These are phyloP conservation scores for Dothistroma pini DNA, from an alignment of 2,329 filamentous ascomycete genomes.

Conservation along the genomic window DNA sequence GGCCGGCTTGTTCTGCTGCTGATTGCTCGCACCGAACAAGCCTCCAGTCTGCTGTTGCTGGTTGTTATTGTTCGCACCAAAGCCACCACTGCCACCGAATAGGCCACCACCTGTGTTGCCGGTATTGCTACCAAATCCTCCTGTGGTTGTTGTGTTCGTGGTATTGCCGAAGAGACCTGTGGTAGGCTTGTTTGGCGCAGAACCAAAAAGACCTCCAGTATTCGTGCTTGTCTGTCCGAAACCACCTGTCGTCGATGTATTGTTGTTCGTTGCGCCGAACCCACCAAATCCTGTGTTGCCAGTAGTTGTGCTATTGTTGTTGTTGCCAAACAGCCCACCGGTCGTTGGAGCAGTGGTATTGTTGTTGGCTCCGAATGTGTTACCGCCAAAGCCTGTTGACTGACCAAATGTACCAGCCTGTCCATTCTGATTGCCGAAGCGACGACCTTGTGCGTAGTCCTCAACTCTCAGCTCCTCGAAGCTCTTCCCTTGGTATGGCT, in stretches of 20 bases:
- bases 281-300: slow-evolving; percentile 39
- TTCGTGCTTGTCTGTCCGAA: slow-evolving; percentile 35
- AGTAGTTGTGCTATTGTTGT: slow-evolving; percentile 20
- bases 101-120: slow-evolving; percentile 32
- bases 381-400: slow-evolving; percentile 49
- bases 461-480: slow-evolving; percentile 65
- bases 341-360: slow-evolving; percentile 29
- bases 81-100: slow-evolving; percentile 31
- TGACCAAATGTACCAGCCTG: slow-evolving; percentile 79
- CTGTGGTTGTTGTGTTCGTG: slow-evolving; percentile 27
- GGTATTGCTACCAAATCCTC: slow-evolving; percentile 39
- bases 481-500: slow-evolving; percentile 83
- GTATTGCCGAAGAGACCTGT: slow-evolving; percentile 37
- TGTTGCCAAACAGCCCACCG: slow-evolving; percentile 41
- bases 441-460: slow-evolving; percentile 84
- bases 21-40: slow-evolving; percentile 36
- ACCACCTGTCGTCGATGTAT: slow-evolving; percentile 27
- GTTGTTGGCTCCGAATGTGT: slow-evolving; percentile 35
- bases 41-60: slow-evolving; percentile 29
- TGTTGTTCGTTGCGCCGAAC: slow-evolving; percentile 40
- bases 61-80: slow-evolving; percentile 42
- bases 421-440: slow-evolving; percentile 76
- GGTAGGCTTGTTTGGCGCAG: slow-evolving; percentile 39
- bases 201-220: slow-evolving; percentile 30
- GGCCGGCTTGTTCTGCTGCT: slow-evolving; percentile 30